Base-by-base conservation (phyloP, 805 yeast species). In the Candida ponderosae region DNA sequence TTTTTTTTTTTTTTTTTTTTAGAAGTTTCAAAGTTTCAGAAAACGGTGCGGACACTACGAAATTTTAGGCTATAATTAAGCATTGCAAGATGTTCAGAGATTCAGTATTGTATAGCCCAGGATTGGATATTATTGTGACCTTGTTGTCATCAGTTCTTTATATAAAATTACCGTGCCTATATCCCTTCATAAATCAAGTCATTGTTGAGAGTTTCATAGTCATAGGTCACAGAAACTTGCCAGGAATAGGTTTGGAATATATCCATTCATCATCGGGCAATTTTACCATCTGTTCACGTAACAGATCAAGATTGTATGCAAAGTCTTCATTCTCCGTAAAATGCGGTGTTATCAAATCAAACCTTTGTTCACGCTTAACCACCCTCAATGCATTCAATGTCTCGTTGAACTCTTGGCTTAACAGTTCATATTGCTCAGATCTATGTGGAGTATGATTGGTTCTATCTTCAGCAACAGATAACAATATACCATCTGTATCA, bases 391-490 rank as follows among this genome's bases (percentile, higher is more conserved):
- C n/a, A 13, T 24, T 24, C 4, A 24, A 24, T 27, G 32, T 36
- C 32, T 36, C 29, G 14, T 29, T 40, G n/a, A 39, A 46, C 34
- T 52, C 51, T n/a, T 38, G 33, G 29, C 44, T 48, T 23, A 49
- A 35, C 18, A 31, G 32, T 2, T 39, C 31, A 28, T 51, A 53
- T 23, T 49, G 52, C 19, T 46, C 47, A n/a, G 44, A 13, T 29
- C 35, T 34, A 2, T 38, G 36, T 9, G 38, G 34, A 1, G 54
- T 40, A 1, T 48, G 42, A 38, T 50, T 53, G 42, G 47, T 50
- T 11, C 54, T 32, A 27, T 53, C 56, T 15, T 49, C 58, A 1
- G 56, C 52, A 0, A 53, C 52, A 7, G 49, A 45, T 17, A 53
- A 41, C 8, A 53, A 30, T 6, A 53, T 53, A 29, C 52, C 54